Evolutionary conservation across 495 filamentous ascomycete genomes (phyloP).

Genomic region (Penicillium steckii): DNA sequence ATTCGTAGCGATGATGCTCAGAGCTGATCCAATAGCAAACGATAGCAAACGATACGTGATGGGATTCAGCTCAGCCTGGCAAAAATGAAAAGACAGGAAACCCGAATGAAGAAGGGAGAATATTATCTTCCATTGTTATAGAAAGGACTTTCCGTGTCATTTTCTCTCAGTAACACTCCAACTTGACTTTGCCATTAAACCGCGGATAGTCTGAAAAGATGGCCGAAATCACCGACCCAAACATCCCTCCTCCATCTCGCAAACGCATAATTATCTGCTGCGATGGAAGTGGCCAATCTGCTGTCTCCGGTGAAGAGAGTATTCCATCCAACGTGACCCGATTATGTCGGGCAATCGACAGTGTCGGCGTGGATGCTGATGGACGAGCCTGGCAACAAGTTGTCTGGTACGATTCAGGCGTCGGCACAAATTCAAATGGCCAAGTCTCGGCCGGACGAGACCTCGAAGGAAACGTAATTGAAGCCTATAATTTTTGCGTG

Average conservation of each 20-base stretch:
- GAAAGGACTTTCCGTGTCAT: too few species aligned
- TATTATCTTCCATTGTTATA: too few species aligned
- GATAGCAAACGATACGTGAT: background rate
- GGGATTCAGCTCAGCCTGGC: background rate
- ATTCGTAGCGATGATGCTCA: conserved; percentile 4
- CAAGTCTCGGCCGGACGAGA: conserved; percentile 8
- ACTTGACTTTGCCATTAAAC: too few species aligned
- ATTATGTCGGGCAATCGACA: conserved; percentile 12
- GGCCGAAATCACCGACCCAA: background rate
- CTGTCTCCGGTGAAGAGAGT: conserved; percentile 13
- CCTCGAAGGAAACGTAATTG: conserved; percentile 7
- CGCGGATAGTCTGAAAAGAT: background rate
- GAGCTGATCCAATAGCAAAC: background rate
- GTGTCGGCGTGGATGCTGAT: conserved; percentile 2
- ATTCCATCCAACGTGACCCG: conserved; percentile 19
- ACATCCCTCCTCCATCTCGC: background rate
- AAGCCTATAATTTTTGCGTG: conserved; percentile 17
- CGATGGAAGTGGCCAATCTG: conserved; percentile 19
- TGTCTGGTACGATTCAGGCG: conserved; percentile 19
- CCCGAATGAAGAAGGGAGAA: too few species aligned
- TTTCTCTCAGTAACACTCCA: too few species aligned
- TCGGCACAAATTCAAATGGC: conserved; percentile 9
- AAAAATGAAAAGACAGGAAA: background rate
- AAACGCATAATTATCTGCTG: conserved; percentile 15
- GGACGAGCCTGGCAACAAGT: conserved; percentile 13